Evolutionary conservation across 2,329 filamentous ascomycete species (phyloP).

Genomic region (Venturia pyrina): DNA sequence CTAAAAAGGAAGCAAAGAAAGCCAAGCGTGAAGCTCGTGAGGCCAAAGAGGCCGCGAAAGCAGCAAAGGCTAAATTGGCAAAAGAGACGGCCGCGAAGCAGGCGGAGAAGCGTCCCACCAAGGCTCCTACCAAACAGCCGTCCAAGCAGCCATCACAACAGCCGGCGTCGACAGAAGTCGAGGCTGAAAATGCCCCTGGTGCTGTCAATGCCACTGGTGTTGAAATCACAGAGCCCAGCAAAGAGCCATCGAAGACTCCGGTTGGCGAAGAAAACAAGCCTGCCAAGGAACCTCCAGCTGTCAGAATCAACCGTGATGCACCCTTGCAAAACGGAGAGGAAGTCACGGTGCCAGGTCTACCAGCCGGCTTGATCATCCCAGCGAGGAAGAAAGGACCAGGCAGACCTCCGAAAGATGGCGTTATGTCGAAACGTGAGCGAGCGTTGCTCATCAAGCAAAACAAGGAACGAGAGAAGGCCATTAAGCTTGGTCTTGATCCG

Average conservation of each 20-base stretch:
- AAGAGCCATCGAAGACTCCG: conserved; percentile 14
- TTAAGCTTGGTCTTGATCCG: conserved; percentile 27
- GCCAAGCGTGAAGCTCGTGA: conserved; percentile 3
- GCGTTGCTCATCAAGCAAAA: conserved; percentile 51
- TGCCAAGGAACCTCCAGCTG: conserved; percentile 14
- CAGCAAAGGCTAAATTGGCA: not conserved
- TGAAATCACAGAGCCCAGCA: conserved; percentile 10
- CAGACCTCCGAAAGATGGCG: conserved; percentile 71
- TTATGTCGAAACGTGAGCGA: conserved; percentile 71
- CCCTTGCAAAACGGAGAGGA: conserved; percentile 24
- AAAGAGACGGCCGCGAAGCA: conserved; percentile 5
- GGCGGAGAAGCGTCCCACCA: not conserved
- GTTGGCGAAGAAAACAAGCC: conserved; percentile 18
- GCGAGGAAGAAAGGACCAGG: conserved; percentile 66
- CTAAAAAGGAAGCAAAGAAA: conserved; percentile 2
- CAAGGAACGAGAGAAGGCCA: conserved; percentile 35
- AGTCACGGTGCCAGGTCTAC: conserved; percentile 30
- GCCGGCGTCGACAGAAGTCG: not conserved
- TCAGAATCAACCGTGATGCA: conserved; percentile 10
- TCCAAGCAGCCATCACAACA: not conserved
- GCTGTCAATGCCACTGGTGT: not conserved
- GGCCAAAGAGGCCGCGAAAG: conserved; percentile 5
- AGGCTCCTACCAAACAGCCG: not conserved
- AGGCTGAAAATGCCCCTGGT: not conserved
- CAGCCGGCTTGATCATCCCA: conserved; percentile 30